Base-by-base conservation (phyloP, 2,329 filamentous ascomycete species). In the Fusarium pininemorale region DNA sequence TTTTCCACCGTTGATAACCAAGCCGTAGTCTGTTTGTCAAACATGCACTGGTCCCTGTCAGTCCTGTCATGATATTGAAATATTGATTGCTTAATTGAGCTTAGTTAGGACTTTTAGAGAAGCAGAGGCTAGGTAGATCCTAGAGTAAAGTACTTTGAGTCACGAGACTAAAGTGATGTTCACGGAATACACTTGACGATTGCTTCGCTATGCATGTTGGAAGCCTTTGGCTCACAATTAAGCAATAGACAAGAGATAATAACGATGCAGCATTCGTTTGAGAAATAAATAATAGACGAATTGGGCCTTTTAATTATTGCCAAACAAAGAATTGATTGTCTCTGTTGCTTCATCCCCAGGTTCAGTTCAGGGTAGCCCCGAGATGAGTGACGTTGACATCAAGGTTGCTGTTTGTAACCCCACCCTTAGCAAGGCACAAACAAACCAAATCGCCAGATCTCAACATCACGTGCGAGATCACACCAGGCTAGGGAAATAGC, bases 381-480 rank as follows among this genome's bases (percentile, higher is more conserved):
- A 74, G 53, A 38, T 32, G 26, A 68, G 73, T 76, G 67, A 74
- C 64, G 63, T 77, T 77, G 72, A 72, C 73, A 76, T 77, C 76
- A 76, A 75, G 75, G 76, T 76, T 56, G 59, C n/a, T 63, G 61
- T 63, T 70, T 77, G 75, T 39, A 50, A 50, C 65, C 65, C 76
- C 76, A 78, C 75, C 54, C 63, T 59, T 47, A n/a, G 56, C 57
- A 69, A 78, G 68, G 70, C 73, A 77, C 73, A 70, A 76, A 75
- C 70, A 66, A 65, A 77, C 64, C 66, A 75, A 72, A 69, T 67
- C 60, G 63, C 59, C 45, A 75, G 68, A 69, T 66, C 66, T 69
- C 15, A 24, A 20, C 18, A 48, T 78, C 77, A 78, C 77, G 77
- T 78, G 77, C 50, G 1, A 45, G 58, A 66, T 75, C 74, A 77